Evolutionary conservation across 1,139 yeast species (phyloP).

Genomic region (Suhomyces ambrosiae): DNA sequence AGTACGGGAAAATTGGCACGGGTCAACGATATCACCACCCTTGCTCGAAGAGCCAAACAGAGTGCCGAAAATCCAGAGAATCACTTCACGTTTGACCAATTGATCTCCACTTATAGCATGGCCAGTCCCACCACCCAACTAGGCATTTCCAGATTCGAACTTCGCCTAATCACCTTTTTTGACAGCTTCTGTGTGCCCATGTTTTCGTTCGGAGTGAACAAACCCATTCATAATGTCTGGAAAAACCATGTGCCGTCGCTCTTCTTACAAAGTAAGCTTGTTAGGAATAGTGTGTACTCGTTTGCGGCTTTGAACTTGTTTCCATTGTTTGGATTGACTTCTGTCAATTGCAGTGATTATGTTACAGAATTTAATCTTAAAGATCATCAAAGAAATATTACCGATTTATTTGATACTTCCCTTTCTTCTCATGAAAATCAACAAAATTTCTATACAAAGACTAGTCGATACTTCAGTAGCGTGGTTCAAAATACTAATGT

Average conservation of each 20-base stretch:
- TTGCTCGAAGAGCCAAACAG: not conserved
- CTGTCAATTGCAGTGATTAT: not conserved
- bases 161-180: slow-evolving; percentile 33
- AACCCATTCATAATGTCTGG: slow-evolving; percentile 30
- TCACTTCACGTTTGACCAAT: slow-evolving; percentile 10
- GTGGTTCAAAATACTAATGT: slow-evolving; percentile 15
- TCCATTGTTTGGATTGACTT: slow-evolving; percentile 19
- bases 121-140: slow-evolving; percentile 21
- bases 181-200: slow-evolving; percentile 29
- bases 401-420: slow-evolving; percentile 1
- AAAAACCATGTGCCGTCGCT: slow-evolving; percentile 28
- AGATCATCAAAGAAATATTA: not conserved
- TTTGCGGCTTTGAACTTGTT: slow-evolving; percentile 26
- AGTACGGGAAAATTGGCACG: too few species aligned
- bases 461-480: slow-evolving; percentile 28
- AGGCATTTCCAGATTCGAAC: slow-evolving; percentile 32
- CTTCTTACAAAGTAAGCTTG: slow-evolving; percentile 25
- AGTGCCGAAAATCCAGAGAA: not conserved
- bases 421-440: slow-evolving; percentile 8
- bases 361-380: not conserved
- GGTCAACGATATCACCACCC: not conserved
- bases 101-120: slow-evolving; percentile 6
- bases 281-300: slow-evolving; percentile 27
- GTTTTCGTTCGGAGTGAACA: slow-evolving; percentile 27
- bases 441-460: slow-evolving; percentile 14